Conservation (phyloP, 2,329 filamentous ascomycete species). For the Atkinsonella texensis region DNA sequence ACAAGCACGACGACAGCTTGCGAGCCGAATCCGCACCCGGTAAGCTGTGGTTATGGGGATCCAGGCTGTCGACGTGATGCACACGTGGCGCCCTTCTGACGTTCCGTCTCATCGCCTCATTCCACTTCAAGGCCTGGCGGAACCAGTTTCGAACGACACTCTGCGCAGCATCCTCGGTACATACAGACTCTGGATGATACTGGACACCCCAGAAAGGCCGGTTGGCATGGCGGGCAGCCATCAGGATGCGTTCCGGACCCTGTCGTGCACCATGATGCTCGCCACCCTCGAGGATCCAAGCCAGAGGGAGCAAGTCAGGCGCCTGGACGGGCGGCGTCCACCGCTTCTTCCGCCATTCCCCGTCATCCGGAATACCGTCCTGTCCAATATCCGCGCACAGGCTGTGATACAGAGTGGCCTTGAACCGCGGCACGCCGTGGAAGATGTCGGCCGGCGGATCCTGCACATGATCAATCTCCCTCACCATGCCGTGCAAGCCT, state of each 20-base stretch:
- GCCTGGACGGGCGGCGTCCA: constrained; percentile 26
- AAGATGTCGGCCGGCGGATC: constrained; percentile 48
- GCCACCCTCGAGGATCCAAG: constrained; percentile 44
- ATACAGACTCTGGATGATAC: constrained; percentile 83
- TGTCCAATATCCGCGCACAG: constrained; percentile 44
- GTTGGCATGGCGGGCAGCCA: constrained; percentile 56
- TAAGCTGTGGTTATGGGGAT: constrained; percentile 8
- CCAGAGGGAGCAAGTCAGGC: constrained; percentile 42
- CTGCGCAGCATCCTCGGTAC: constrained; percentile 57
- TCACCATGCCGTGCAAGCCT: constrained; percentile 74
- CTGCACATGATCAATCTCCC: constrained; percentile 47
- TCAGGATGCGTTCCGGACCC: constrained; percentile 46
- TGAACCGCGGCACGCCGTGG: constrained; percentile 41
- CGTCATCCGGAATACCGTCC: constrained; percentile 21
- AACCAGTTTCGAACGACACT: constrained; percentile 68
- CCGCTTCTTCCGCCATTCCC: constrained; percentile 24
- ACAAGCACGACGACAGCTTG: constrained; percentile 10
- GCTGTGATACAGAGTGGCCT: constrained; percentile 68
- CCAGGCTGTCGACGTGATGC: constrained; percentile 11
- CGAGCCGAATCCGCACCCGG: constrained; percentile 10
- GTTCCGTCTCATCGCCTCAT: constrained; percentile 20
- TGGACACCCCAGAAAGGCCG: constrained; percentile 81
- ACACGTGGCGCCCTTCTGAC: constrained; percentile 2
- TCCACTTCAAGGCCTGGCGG: constrained; percentile 49
- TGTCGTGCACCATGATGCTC: constrained; percentile 18